Conservation (phyloP, 2,329 filamentous ascomycete species). For the Alternaria viburni region DNA sequence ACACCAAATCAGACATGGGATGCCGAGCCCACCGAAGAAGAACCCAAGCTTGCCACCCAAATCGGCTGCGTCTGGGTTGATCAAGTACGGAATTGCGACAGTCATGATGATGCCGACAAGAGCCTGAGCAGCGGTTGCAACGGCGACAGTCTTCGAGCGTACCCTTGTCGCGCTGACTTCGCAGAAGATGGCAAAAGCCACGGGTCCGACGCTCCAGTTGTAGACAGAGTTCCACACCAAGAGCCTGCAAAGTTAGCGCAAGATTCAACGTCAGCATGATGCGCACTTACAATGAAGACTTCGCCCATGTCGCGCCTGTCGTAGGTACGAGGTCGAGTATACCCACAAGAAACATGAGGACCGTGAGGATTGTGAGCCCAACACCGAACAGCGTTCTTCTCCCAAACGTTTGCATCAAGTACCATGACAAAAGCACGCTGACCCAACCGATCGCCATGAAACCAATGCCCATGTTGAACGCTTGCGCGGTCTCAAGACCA, state of each 20-base stretch:
- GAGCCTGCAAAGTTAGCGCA: not conserved
- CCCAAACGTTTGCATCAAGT: not conserved
- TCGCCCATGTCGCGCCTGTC: not conserved
- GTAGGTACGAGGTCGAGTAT: not conserved
- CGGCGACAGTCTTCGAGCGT: not conserved
- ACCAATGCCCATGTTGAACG: not conserved
- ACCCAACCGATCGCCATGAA: not conserved
- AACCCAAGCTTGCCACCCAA: constrained; percentile 52
- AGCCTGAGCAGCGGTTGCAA: not conserved
- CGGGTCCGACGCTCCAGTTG: not conserved
- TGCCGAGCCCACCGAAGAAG: constrained; percentile 48
- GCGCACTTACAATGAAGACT: not conserved
- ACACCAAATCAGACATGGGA: constrained; percentile 45
- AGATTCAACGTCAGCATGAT: not conserved
- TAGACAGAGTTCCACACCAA: not conserved
- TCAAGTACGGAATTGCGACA: constrained; percentile 50
- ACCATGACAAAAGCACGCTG: not conserved
- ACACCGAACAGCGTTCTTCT: not conserved
- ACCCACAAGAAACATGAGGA: not conserved
- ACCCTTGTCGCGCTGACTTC: not conserved
- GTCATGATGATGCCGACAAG: not conserved
- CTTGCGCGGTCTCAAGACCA: not conserved
- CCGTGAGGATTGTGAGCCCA: not conserved
- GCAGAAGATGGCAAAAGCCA: not conserved
- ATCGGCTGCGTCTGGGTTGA: constrained; percentile 51